Percentiles rank a stretch among this genome's conserved stretches.
These are phyloP conservation scores for Geotrichum candidum DNA, from an alignment of 1,139 yeast species.

Conservation along the genomic window DNA sequence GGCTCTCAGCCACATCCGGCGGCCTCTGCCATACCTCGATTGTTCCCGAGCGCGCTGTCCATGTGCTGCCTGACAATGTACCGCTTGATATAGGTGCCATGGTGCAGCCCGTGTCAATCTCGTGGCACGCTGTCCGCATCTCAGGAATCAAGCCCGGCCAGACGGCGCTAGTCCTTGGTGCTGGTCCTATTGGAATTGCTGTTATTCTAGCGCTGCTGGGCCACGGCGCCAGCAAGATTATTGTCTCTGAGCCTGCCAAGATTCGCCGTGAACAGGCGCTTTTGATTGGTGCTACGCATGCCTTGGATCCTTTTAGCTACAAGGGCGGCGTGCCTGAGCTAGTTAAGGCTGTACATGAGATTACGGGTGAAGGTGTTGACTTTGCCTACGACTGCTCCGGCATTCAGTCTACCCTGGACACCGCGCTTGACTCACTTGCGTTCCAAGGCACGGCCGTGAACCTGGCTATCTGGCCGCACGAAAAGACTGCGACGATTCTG, in stretches of 20 bases:
- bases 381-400: constrained; percentile 61
- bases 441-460: constrained; percentile 61
- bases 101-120: constrained; percentile 52
- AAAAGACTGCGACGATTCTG: constrained; percentile 38
- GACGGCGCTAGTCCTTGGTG: constrained; percentile 51
- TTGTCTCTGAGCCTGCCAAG: constrained; percentile 56
- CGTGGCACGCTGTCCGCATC: constrained; percentile 54
- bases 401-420: constrained; percentile 47
- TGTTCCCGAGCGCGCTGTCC: constrained; percentile 37
- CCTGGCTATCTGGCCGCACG: constrained; percentile 52
- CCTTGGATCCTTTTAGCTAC: constrained; percentile 33
- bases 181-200: constrained; percentile 54
- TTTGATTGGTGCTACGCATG: constrained; percentile 46
- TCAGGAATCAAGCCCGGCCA: constrained; percentile 39
- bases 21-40: constrained; percentile 49
- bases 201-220: constrained; percentile 46
- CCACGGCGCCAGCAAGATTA: constrained; percentile 47
- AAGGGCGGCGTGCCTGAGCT: constrained; percentile 31
- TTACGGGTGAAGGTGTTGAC: constrained; percentile 48
- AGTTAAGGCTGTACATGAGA: constrained; percentile 32
- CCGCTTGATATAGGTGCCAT: constrained; percentile 53
- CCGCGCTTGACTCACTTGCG: constrained; percentile 47
- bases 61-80: constrained; percentile 40
- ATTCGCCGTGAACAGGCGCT: constrained; percentile 50
- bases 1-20: constrained; percentile 48